Conservation (phyloP, 2,329 filamentous ascomycete species). For the Clonostachys solani region DNA sequence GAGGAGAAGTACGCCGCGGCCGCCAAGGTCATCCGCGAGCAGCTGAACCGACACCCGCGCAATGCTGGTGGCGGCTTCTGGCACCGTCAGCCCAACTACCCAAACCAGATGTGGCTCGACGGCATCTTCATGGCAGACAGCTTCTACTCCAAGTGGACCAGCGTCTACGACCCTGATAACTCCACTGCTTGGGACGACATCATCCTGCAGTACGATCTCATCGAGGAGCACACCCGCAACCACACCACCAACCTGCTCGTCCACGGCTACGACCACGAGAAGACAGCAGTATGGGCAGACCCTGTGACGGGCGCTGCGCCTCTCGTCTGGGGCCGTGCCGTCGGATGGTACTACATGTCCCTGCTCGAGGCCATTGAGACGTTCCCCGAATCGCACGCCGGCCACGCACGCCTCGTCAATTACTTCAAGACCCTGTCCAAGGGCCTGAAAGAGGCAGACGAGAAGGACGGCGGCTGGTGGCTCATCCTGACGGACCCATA, state of each 20-base stretch:
- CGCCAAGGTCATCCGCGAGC: constrained; percentile 36
- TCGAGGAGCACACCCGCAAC: constrained; percentile 36
- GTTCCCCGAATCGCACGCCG: constrained; percentile 29
- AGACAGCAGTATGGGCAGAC: constrained; percentile 46
- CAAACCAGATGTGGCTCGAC: constrained; percentile 55
- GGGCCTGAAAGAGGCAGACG: constrained; percentile 34
- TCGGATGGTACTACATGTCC: constrained; percentile 51
- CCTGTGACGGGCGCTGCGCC: constrained; percentile 42
- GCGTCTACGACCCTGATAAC: constrained; percentile 28
- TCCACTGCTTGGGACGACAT: constrained; percentile 38
- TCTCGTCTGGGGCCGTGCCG: constrained; percentile 46
- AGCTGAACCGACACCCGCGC: constrained; percentile 42
- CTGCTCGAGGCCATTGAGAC: constrained; percentile 44
- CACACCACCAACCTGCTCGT: constrained; percentile 35
- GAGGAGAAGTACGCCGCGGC: constrained; percentile 43
- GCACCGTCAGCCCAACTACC: constrained; percentile 40
- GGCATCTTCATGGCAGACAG: constrained; percentile 46
- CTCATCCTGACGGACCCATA: constrained; percentile 48
- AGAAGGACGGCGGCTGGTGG: constrained; percentile 49
- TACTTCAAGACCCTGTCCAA: constrained; percentile 34
- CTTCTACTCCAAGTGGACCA: constrained; percentile 35
- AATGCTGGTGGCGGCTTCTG: constrained; percentile 49
- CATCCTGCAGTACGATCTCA: constrained; percentile 36
- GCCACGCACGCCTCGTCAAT: constrained; percentile 24
- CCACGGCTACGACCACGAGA: constrained; percentile 49